phyloP scores from a whole-genome alignment of 139 green algal genomes.

The Chlorella sp. region DNA sequence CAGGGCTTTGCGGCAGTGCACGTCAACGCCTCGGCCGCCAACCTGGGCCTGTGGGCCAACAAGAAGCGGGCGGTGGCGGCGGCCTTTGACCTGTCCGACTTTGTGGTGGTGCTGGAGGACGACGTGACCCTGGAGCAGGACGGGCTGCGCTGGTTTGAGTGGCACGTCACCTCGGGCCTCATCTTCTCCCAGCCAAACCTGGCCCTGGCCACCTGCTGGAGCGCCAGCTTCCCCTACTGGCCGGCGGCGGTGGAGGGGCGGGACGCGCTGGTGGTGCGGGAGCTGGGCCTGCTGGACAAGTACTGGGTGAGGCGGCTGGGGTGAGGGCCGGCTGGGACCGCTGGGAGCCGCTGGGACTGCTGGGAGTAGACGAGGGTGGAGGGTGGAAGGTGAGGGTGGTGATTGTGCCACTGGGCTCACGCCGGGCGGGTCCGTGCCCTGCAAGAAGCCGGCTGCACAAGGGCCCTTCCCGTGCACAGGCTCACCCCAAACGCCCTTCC shows the following conservation, averaged over 20 bases:
- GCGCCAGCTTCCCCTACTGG: conserved; percentile 6
- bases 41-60: conserved; percentile 30
- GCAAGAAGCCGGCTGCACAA: too few species aligned
- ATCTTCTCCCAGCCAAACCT: conserved; percentile 11
- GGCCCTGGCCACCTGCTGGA: conserved; percentile 31
- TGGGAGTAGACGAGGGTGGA: not conserved
- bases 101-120: conserved; percentile 17
- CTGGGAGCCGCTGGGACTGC: not conserved
- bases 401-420: too few species aligned
- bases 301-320: conserved; percentile 9
- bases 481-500: too few species aligned
- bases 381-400: too few species aligned
- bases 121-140: conserved; percentile 11
- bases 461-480: too few species aligned
- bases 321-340: not conserved
- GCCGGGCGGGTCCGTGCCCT: too few species aligned
- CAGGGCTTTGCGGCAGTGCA: not conserved
- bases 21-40: conserved; percentile 10
- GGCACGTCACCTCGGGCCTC: conserved; percentile 28
- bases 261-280: not conserved
- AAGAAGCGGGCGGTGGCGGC: conserved; percentile 25
- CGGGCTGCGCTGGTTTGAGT: conserved; percentile 34
- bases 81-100: conserved; percentile 11
- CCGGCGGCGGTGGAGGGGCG: not conserved
- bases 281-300: conserved; percentile 28